Conservation (phyloP, 257 asterid species). For the Solanum rostratum region DNA sequence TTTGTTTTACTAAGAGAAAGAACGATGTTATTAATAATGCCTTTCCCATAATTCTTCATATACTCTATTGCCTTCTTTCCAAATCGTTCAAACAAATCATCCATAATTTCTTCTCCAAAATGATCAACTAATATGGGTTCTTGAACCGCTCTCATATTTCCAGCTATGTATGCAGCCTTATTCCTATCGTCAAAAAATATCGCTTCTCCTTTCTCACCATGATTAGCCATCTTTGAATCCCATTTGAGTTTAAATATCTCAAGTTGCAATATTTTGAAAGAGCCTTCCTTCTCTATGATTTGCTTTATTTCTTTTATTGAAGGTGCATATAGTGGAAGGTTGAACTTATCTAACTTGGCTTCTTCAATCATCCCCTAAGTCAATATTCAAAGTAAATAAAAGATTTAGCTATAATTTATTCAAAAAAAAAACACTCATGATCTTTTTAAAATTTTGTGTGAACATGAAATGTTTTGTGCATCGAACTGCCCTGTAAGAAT, state of each 20-base stretch:
- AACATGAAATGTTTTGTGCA: too few species aligned
- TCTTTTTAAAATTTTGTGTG: neutral
- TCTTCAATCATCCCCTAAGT: conserved; percentile 2
- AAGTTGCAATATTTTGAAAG: conserved; percentile 1
- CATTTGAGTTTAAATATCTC: neutral
- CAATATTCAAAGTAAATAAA: neutral
- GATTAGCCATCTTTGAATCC: neutral
- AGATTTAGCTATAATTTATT: neutral
- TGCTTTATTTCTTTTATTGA: neutral
- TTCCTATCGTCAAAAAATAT: neutral
- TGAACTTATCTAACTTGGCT: neutral
- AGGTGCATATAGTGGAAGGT: conserved; percentile 5
- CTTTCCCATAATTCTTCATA: neutral
- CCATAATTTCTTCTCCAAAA: conserved; percentile 1
- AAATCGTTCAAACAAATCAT: neutral
- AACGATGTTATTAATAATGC: neutral
- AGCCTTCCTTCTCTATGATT: neutral
- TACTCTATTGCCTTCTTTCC: neutral
- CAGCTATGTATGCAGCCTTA: neutral
- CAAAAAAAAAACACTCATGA: too few species aligned
- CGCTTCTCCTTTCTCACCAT: neutral
- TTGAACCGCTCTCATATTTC: neutral
- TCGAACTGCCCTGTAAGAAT: neutral
- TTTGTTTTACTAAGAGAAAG: neutral
- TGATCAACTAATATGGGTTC: neutral